Evolutionary conservation across 495 filamentous ascomycete species (phyloP), one percentile per base, ranked within the genome.

Genomic region (Penicillium parvum): DNA sequence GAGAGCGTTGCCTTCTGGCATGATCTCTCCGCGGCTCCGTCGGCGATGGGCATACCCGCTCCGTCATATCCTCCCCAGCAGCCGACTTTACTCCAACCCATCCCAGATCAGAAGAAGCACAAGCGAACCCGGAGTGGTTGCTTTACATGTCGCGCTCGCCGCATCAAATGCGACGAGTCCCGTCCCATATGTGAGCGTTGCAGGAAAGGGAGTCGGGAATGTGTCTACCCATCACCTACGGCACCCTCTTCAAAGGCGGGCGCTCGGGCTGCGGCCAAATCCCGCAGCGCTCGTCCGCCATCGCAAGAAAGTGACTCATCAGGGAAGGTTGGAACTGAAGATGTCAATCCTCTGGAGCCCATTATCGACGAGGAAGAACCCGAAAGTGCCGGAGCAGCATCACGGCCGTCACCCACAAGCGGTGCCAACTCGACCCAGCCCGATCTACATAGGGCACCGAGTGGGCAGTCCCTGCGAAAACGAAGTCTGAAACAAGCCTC

Each of bases 131-230:
- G 92, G 49, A 95, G 87, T 43, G 92, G 92, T 23, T 98, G 92
- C 67, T 95, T 85, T 64, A 98, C 92, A 10, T 98, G 92, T 60
- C 79, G 92, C 54, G 79, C 81, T 44, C 78, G 92, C 32, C 76
- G 92, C 50, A 89, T 98, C 42, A 98, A 98, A 80, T 96, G 88
- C 60, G 88, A 95, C 54, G 91, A 95, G 60, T 74, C 67, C 22
- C 89, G 81, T 55, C 92, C 92, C 16, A 66, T 87, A 23, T 98
- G 92, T 63, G 90, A 97, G 60, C 73, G 88, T 51, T 95, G 89
- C 61, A 78, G 79, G 40, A 96, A 95, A 63, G 89, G 88, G 23
- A 84, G 77, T 46, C 75, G 90, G 59, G 86, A 90, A 23, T 96
- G 90, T 55, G 69, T 80, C 37, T 96, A 91, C 62, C 87, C 89